Conservation (phyloP, 176 grass and related monocot genomes). For the Carex littledalei region DNA sequence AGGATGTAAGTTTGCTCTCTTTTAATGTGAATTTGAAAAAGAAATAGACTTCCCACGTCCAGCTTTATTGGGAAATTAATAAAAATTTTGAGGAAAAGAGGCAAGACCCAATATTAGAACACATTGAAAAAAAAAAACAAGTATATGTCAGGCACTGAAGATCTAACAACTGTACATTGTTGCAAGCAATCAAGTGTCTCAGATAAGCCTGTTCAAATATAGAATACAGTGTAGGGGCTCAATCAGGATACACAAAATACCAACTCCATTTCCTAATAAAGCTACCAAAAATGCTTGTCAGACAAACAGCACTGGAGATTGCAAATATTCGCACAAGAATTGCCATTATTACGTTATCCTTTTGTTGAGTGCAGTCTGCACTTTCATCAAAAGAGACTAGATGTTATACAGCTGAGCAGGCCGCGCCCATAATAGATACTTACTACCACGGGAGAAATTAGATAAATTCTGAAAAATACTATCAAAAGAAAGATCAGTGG, state of each 20-base stretch:
- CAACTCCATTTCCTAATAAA: neutral
- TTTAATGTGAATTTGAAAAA: neutral
- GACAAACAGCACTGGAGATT: neutral
- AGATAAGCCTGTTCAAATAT: neutral
- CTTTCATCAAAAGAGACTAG: neutral
- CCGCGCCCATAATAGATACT: neutral
- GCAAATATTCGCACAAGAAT: slow-evolving; percentile 6
- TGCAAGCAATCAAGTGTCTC: neutral
- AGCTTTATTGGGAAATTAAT: neutral
- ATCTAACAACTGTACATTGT: neutral
- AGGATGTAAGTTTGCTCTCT: neutral
- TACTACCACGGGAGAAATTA: neutral
- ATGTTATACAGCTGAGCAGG: neutral
- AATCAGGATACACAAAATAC: neutral
- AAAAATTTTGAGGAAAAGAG: neutral
- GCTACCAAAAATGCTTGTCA: neutral
- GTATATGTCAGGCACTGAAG: neutral
- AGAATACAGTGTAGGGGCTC: neutral
- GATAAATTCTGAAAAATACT: neutral
- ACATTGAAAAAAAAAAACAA: neutral
- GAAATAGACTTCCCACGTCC: neutral
- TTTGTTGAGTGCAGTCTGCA: slow-evolving; percentile 1
- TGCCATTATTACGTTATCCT: neutral
- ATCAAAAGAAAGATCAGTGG: neutral
- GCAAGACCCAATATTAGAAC: neutral